phyloP scores from a whole-genome alignment of 768 basidiomycete species.

The Tephrocybe sp. region DNA sequence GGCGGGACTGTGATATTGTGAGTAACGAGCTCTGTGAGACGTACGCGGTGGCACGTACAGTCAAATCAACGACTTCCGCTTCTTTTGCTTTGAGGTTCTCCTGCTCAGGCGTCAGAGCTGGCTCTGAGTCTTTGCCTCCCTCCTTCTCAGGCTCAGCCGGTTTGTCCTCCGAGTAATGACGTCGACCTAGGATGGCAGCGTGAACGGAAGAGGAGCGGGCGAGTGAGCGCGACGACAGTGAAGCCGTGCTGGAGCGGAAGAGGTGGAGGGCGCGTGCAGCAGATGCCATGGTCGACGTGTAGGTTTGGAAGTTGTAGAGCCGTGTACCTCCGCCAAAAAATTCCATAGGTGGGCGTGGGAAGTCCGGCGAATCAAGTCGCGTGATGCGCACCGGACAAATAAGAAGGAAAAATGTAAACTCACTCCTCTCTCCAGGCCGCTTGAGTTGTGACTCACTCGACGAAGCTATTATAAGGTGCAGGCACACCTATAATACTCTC shows the following conservation, averaged over 20 bases:
- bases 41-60: conserved; percentile 52
- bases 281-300: conserved; percentile 30
- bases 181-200: conserved; percentile 29
- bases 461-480: conserved; percentile 11
- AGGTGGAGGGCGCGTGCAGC: conserved; percentile 48
- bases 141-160: conserved; percentile 29
- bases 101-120: conserved; percentile 18
- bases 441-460: conserved; percentile 7
- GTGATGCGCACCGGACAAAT: conserved; percentile 4
- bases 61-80: conserved; percentile 79
- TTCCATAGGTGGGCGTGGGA: conserved; percentile 13
- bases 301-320: conserved; percentile 4
- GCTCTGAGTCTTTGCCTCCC: conserved; percentile 23
- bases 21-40: not conserved
- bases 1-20: conserved; percentile 59
- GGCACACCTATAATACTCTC: conserved; percentile 10
- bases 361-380: conserved; percentile 7
- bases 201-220: conserved; percentile 36
- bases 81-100: conserved; percentile 81
- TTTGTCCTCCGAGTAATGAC: conserved; percentile 63
- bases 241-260: conserved; percentile 61
- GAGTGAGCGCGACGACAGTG: conserved; percentile 50
- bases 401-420: conserved; percentile 5
- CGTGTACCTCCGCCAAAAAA: conserved; percentile 20
- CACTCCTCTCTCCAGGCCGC: not conserved